Evolutionary conservation across 2,329 filamentous ascomycete species (phyloP), one percentile per base, ranked within the genome.

Genomic region (Didymella glomerata): DNA sequence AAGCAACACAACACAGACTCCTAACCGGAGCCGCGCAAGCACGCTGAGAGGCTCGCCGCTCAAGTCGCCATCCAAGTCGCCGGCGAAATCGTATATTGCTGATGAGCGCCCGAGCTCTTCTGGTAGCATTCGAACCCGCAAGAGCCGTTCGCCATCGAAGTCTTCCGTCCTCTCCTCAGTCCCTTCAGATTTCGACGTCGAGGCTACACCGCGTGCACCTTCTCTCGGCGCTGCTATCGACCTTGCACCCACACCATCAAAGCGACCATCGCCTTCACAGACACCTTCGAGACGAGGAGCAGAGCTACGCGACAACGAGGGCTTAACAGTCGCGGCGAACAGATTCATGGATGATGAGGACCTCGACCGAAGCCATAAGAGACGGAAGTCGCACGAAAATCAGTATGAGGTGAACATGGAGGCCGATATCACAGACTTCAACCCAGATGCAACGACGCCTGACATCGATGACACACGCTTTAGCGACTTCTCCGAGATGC

Each of bases 401-500:
- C 58, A 64, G 6, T 59, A 58, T 14, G 65, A 69, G 10, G 50
- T 71, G 8, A 71, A 73, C 44, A 46, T 65, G 14, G 66, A 67
- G 25, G 46, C 69, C 25, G 72, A 75, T 18, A 66, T 71, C 36
- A 69, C 69, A 20, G 73, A 76, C 3, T 76, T 71, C 61, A 72
- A 74, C 42, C 70, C 61, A 13, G 75, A 77, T 47, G 47, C 68
- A 18, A 72, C 63, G 51, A 75, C 56, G 48, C 75, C 55, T 76
- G 82, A 66, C 65, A 66, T 82, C 13, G 89, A 92, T 65, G 89
- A 92, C 67, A 90, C 88, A 79, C 89, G 85, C 71, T 90, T 96
- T 74, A 97, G 92, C 80, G 88, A 85, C 13, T 97, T 97, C 77
- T 97, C 94, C 1, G 92, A 92, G 9, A 87, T 97, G 53, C 92